Base-by-base conservation (phyloP, 2,329 filamentous ascomycete species). In the Magnaporthiopsis rhizophila region DNA sequence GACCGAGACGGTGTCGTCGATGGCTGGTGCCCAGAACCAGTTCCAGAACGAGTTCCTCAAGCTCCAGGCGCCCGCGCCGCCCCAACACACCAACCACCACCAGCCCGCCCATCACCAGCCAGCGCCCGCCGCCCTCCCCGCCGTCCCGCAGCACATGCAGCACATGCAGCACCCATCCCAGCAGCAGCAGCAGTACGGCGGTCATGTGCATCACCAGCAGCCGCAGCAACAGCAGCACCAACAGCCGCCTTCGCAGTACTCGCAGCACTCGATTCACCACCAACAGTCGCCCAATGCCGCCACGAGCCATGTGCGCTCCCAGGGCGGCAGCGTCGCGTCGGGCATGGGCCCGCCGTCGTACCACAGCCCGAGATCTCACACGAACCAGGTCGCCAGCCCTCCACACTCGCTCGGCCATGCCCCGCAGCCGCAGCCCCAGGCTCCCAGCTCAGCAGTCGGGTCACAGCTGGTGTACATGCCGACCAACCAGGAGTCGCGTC, bases 11-110 rank as follows among this genome's bases (percentile, higher is more conserved):
- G 82, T 94, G 30, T 84, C 86, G 56, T 83, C 83, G 15, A 87
- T 94, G 87, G 87, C 87, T 6, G 77, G 84, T 6, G 83, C 84
- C 1, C 90, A 93, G 75, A 77, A 83, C 4, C 83, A 89, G 64
- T 86, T 92, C 68, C 89, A 92, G 73, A 83, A 83, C 58, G 83
- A 84, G 68, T 80, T 88, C 64, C 74, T 87, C 62, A 86, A 85
- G 73, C 77, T 86, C 68, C 83, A 73, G 63, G 65, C 68, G 13
- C 68, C 70, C 59, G 65, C 65, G 24, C 64, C 58, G 59, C 71
- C 67, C 63, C 70, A 67, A 61, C 38, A 45, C 38, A 45, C 13
- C 38, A 45, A 18, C 38, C 38, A 18, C 38, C 69, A 71, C 38
- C 72, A 71, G 50, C 68, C 69, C 45, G 71, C 71, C 59, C 50